A percentile compares a stretch with the other conserved stretches of the same genome.
Evolutionary conservation across 768 basidiomycete genomes (phyloP).

Genomic region (Pleurotus pulmonarius): DNA sequence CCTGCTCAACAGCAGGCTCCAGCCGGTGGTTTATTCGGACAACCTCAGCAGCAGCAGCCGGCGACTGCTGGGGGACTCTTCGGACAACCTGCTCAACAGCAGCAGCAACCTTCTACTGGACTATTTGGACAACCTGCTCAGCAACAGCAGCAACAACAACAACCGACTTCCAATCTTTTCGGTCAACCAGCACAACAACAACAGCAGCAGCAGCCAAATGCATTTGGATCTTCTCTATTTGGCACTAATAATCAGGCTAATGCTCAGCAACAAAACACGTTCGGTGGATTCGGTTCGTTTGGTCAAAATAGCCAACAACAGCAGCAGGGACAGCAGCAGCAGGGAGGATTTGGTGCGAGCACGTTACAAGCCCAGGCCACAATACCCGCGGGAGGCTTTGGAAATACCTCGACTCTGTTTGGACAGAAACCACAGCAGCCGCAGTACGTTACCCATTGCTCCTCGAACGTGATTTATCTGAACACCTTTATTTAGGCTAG

Average conservation of each 20-base stretch:
- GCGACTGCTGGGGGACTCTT: slow-evolving; percentile 15
- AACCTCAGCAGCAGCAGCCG: slow-evolving; percentile 23
- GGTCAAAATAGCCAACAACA: slow-evolving; percentile 12
- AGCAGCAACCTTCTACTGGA: slow-evolving; percentile 16
- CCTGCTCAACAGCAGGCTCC: slow-evolving; percentile 29
- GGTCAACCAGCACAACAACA: slow-evolving; percentile 14
- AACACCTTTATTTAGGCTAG: slow-evolving; percentile 10
- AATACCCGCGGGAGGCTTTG: slow-evolving; percentile 21
- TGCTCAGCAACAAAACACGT: slow-evolving; percentile 17
- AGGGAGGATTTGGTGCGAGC: slow-evolving; percentile 11
- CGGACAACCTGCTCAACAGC: slow-evolving; percentile 18
- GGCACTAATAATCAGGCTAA: slow-evolving; percentile 13
- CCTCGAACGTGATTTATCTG: slow-evolving; percentile 1
- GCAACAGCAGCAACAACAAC: slow-evolving; percentile 15
- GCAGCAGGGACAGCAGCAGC: slow-evolving; percentile 23
- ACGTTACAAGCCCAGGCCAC: slow-evolving; percentile 29
- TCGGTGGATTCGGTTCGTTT: slow-evolving; percentile 9
- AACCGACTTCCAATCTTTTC: slow-evolving; percentile 10
- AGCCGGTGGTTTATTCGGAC: slow-evolving; percentile 30
- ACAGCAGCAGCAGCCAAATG: slow-evolving; percentile 10
- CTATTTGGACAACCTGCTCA: slow-evolving; percentile 24
- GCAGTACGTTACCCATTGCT: slow-evolving; percentile 12
- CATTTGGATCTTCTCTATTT: slow-evolving; percentile 20
- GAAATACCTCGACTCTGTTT: slow-evolving; percentile 23
- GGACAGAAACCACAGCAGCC: slow-evolving; percentile 28